Evolutionary conservation across 305 asterid genomes (phyloP).

Genomic region (Fraxinus xanthoxyloides): DNA sequence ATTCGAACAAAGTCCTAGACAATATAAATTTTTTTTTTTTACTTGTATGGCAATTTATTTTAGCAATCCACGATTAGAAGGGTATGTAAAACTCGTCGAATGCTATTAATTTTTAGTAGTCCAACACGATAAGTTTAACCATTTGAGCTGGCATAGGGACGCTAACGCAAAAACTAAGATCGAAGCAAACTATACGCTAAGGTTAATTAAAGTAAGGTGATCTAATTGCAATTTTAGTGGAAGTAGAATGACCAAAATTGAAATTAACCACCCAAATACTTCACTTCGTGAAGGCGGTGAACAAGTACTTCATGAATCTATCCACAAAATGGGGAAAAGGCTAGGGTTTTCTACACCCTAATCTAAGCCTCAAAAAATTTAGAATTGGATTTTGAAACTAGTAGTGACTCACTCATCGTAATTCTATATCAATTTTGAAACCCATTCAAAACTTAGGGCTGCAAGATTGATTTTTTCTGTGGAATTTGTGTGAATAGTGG

Average conservation of each 20-base stretch:
- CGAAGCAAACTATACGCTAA: not conserved
- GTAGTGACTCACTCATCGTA: slow-evolving; percentile 5
- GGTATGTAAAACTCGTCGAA: no score
- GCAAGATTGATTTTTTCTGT: not conserved
- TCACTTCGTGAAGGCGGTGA: not conserved
- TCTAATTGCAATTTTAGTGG: not conserved
- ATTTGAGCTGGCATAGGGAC: not conserved
- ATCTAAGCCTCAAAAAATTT: slow-evolving; percentile 5
- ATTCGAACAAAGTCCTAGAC: not conserved
- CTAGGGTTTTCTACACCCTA: slow-evolving; percentile 37
- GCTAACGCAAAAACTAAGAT: not conserved
- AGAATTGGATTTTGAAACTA: not conserved
- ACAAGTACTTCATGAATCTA: not conserved
- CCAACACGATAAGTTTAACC: not conserved
- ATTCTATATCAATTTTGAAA: slow-evolving; percentile 8
- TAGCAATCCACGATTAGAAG: not conserved
- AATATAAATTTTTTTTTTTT: no score
- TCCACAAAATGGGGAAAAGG: slow-evolving; percentile 8
- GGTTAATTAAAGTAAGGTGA: not conserved
- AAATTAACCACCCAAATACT: not conserved
- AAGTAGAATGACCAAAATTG: not conserved
- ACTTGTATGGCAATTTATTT: not conserved
- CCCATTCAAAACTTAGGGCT: not conserved
- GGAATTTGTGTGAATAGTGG: slow-evolving; percentile 17
- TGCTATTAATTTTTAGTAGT: not conserved